A percentile compares a stretch with the other conserved stretches of the same genome.
These are phyloP conservation scores for Solanum chilense DNA, from an alignment of 257 asterid species.

Conservation along the genomic window DNA sequence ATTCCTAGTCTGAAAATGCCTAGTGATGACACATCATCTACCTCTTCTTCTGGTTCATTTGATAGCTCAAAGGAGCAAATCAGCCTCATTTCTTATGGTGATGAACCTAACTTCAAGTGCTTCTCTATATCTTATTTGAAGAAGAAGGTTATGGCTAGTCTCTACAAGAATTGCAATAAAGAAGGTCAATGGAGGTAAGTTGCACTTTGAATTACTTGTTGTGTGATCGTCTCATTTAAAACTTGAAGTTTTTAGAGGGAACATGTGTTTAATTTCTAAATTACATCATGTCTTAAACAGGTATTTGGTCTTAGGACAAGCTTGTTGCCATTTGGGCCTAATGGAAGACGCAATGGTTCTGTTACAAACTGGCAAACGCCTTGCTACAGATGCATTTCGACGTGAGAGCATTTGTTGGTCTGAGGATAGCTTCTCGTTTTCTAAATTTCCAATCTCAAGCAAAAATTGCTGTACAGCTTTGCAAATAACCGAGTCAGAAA, in stretches of 20 bases:
- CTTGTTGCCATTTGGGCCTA: conserved; percentile 47
- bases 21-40: conserved; percentile 21
- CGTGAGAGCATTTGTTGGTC: conserved; percentile 52
- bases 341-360: conserved; percentile 55
- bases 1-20: conserved; percentile 50
- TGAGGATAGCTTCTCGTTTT: conserved; percentile 54
- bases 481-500: conserved; percentile 34
- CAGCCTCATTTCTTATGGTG: conserved; percentile 43
- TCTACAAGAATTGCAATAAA: conserved; percentile 50
- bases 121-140: conserved; percentile 81
- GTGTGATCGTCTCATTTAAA: background rate
- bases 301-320: conserved; percentile 46
- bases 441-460: conserved; percentile 23
- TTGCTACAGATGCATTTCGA: conserved; percentile 49
- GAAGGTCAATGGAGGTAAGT: conserved; percentile 69
- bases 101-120: conserved; percentile 49
- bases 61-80: conserved; percentile 50
- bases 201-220: background rate
- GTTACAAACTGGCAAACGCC: conserved; percentile 45
- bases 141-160: conserved; percentile 67
- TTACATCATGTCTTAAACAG: conserved; percentile 10
- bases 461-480: conserved; percentile 15
- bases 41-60: conserved; percentile 33
- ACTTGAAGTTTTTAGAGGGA: background rate
- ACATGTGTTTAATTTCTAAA: background rate